Evolutionary conservation across 805 yeast genomes (phyloP).

Genomic region (Suhomyces sp.): DNA sequence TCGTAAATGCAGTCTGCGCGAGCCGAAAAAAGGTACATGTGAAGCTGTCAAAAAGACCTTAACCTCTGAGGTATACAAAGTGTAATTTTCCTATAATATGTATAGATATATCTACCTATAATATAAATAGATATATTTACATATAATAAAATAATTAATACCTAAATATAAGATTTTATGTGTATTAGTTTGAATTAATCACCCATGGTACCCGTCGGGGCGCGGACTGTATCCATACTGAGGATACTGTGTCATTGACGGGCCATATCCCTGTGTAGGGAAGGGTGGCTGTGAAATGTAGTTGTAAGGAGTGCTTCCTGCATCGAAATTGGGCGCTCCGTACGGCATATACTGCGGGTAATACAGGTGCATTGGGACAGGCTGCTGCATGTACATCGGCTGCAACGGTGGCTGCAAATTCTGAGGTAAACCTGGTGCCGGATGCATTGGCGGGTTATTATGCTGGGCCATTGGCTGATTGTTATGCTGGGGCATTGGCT

Average conservation of each 20-base stretch:
- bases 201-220: background rate
- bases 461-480: background rate
- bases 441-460: background rate
- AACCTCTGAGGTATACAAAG: too few species aligned
- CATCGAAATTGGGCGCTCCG: conserved; percentile 1
- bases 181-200: too few species aligned
- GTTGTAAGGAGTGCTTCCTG: conserved; percentile 6
- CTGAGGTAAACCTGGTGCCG: background rate
- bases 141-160: too few species aligned
- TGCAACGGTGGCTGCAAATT: background rate
- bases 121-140: too few species aligned
- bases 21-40: background rate
- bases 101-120: too few species aligned
- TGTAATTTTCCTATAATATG: too few species aligned
- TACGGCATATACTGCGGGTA: conserved; percentile 5
- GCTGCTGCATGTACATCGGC: background rate
- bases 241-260: background rate
- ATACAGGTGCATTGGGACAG: background rate
- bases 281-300: conserved; percentile 1
- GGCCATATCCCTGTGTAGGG: background rate
- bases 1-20: background rate
- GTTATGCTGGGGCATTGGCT: too few species aligned
- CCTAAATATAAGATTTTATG: too few species aligned
- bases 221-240: background rate
- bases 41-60: too few species aligned